phyloP scores from a whole-genome alignment of 225 moss, liverwort and hornwort species.

The Pseudisothecium myosuroides region DNA sequence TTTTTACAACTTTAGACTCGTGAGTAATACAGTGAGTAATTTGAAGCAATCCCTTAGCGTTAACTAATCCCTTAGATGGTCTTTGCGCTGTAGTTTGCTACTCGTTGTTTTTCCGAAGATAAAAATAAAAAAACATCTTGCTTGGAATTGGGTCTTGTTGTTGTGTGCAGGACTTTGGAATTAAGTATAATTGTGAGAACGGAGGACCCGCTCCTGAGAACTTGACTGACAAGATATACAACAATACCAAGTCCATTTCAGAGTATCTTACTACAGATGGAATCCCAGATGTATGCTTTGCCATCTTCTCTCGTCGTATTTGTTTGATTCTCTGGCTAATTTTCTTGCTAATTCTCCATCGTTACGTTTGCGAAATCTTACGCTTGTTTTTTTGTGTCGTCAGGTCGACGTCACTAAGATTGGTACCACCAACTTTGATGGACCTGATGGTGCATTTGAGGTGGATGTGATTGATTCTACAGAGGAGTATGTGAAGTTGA shows the following conservation, averaged over 20 bases:
- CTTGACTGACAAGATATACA: slow-evolving; percentile 67
- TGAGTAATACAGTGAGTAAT: background rate
- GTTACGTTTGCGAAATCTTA: background rate
- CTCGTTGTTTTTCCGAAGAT: background rate
- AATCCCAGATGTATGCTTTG: slow-evolving; percentile 42
- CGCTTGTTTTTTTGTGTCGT: background rate
- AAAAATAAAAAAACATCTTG: background rate
- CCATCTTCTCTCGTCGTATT: background rate
- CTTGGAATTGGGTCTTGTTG: background rate
- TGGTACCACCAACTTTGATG: slow-evolving; percentile 41
- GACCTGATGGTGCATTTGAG: slow-evolving; percentile 51
- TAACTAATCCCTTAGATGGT: background rate
- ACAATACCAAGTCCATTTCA: slow-evolving; percentile 47
- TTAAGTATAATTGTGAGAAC: slow-evolving; percentile 89
- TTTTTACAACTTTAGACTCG: background rate
- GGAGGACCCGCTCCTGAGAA: slow-evolving; percentile 84
- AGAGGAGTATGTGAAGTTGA: slow-evolving; percentile 60
- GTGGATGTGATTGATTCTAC: slow-evolving; percentile 73
- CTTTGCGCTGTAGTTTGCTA: background rate
- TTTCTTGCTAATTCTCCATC: background rate
- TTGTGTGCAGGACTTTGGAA: slow-evolving; percentile 63
- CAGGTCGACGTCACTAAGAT: slow-evolving; percentile 60
- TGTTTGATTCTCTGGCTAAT: background rate
- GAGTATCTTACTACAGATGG: slow-evolving; percentile 47
- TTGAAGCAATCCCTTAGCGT: background rate